Evolutionary conservation across 2,329 filamentous ascomycete species (phyloP), one percentile per base, ranked within the genome.

Genomic region (Trichoderma oligosporum): DNA sequence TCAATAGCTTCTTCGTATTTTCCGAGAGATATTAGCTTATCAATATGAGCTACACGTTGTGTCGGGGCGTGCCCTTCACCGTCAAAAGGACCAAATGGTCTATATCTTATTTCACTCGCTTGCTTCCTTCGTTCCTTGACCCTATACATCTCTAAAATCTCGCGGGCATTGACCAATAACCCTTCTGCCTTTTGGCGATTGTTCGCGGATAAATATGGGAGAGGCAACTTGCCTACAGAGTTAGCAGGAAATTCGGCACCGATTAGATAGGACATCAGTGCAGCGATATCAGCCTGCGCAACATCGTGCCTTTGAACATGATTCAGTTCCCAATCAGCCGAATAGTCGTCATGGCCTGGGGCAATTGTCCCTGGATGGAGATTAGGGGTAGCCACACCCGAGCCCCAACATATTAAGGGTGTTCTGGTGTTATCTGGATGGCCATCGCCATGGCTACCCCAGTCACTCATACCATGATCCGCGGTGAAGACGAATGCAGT

Each of bases 391-490:
- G 91, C 91, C 36, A 97, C 83, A 7, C 94, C 94, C 54, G 94
- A 91, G 9, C 94, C 94, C 94, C 94, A 99, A 2, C 82, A 86
- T 63, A 99, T 89, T 29, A 99, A 77, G 1, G 94, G 94, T 0
- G 94, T 99, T 49, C 94, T 84, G 3, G 94, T 99, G 67, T 97
- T 99, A 71, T 99, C 89, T 0, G 94, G 94, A 72, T 99, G 92
- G 7, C 94, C 94, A 71, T 99, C 94, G 35, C 95, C 95, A 70
- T 99, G 95, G 65, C 92, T 97, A n/a, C 95, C 94, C 87, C 89
- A 97, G 72, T 99, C 94, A 68, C 91, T 97, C 94, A 99, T 99
- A 16, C 94, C 94, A 71, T 99, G 94, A 68, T 99, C 94, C 7
- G 94, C 94, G 1, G 95, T 99, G 69, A 99, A 99, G 14, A 99